Conservation (phyloP, 2,329 filamentous ascomycete species). For the Aspergillus chevalieri region DNA sequence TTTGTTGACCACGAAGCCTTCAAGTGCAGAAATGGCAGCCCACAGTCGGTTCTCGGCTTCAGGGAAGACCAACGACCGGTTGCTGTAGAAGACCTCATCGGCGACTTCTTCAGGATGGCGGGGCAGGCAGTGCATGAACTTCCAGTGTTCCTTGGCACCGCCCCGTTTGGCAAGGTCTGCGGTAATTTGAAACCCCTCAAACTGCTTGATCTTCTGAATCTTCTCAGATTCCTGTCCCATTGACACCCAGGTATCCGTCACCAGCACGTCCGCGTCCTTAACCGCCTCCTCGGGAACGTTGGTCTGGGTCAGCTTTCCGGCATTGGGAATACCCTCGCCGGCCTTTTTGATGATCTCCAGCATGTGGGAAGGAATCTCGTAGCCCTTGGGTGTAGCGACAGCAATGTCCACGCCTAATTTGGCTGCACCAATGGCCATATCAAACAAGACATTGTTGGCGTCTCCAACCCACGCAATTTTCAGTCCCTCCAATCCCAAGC, state of each 20-base stretch:
- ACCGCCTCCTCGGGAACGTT: slow-evolving; percentile 77
- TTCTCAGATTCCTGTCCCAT: slow-evolving; percentile 95
- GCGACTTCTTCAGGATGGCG: slow-evolving; percentile 87
- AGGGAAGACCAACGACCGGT: slow-evolving; percentile 78
- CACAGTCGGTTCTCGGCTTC: slow-evolving; percentile 94
- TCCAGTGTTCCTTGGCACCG: slow-evolving; percentile 83
- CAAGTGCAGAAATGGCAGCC: slow-evolving; percentile 78
- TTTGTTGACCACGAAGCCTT: slow-evolving; percentile 91
- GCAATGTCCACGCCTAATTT: slow-evolving; percentile 83
- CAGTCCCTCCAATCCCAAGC: slow-evolving; percentile 68
- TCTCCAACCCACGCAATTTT: slow-evolving; percentile 97
- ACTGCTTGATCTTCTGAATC: slow-evolving; percentile 69
- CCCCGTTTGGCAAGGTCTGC: slow-evolving; percentile 74
- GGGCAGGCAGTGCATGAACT: slow-evolving; percentile 97
- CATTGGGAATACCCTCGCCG: slow-evolving; percentile 49
- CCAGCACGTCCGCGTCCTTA: slow-evolving; percentile 77
- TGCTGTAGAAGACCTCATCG: slow-evolving; percentile 90
- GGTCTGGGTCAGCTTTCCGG: slow-evolving; percentile 68
- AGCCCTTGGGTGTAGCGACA: slow-evolving; percentile 80
- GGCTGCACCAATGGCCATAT: slow-evolving; percentile 77
- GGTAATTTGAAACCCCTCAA: slow-evolving; percentile 88
- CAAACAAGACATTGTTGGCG: slow-evolving; percentile 94
- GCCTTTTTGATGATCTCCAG: slow-evolving; percentile 63
- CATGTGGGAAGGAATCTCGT: slow-evolving; percentile 73
- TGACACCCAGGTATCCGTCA: slow-evolving; percentile 96